phyloP scores from a whole-genome alignment of 1,139 yeast species.

The Sugiyamaella novakii region DNA sequence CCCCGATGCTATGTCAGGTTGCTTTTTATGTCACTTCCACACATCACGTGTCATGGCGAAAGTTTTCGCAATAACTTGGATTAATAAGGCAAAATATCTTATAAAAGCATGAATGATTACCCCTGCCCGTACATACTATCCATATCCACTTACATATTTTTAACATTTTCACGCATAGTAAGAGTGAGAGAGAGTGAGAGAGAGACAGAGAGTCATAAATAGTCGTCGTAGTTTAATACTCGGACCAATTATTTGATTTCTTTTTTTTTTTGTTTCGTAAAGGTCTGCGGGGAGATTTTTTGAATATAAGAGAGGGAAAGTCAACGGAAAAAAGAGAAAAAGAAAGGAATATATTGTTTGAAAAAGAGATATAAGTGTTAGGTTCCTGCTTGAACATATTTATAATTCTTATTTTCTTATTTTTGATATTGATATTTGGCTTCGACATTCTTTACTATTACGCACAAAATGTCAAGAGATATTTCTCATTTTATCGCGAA shows the following conservation, averaged over 20 bases:
- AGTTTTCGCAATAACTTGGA: constrained; percentile 10
- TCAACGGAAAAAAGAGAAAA: not conserved
- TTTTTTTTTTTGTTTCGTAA: not conserved
- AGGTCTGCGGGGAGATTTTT: constrained; percentile 5
- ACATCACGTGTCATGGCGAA: constrained; percentile 15
- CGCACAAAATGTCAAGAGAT: constrained; percentile 29
- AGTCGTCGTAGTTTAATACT: not conserved
- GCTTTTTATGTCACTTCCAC: constrained; percentile 2
- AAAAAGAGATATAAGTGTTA: constrained; percentile 5
- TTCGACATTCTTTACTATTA: too few relatives aligned
- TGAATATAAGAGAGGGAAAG: not conserved
- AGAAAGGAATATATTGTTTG: not conserved
- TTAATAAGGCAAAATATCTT: constrained; percentile 12
- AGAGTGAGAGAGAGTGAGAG: constrained; percentile 1
- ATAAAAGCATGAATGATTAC: not conserved
- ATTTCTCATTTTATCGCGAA: constrained; percentile 41
- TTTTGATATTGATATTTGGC: too few relatives aligned
- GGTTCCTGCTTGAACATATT: not conserved
- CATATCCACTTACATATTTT: constrained; percentile 3
- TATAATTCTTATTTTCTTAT: not conserved
- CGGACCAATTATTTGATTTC: not conserved
- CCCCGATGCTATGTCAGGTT: not conserved
- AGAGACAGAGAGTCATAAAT: not conserved
- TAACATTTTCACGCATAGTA: constrained; percentile 5
- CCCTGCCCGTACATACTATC: too few relatives aligned